Conservation (phyloP, 2,329 filamentous ascomycete genomes). For the Hypoxylon sp. region DNA sequence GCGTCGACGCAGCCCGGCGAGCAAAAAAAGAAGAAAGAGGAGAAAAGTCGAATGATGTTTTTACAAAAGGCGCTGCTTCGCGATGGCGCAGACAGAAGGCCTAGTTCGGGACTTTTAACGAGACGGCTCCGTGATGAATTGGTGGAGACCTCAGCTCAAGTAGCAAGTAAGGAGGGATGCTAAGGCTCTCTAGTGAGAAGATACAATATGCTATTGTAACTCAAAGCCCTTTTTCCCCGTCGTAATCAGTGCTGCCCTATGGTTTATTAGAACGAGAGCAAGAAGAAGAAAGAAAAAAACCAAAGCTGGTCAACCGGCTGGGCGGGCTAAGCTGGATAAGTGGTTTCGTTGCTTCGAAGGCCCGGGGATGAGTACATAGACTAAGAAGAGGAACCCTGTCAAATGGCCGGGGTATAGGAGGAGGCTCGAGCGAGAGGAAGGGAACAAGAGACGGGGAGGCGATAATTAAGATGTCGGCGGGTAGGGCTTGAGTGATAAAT, state of each 20-base stretch:
- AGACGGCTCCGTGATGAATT: conserved; percentile 22
- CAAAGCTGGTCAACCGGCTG: conserved; percentile 12
- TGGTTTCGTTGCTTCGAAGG: conserved; percentile 34
- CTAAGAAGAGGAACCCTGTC: conserved; percentile 30
- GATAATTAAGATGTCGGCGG: conserved; percentile 19
- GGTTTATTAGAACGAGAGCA: conserved; percentile 10
- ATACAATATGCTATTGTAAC: conserved; percentile 10
- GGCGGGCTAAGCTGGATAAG: conserved; percentile 18
- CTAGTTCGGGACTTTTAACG: conserved; percentile 26
- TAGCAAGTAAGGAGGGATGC: not conserved
- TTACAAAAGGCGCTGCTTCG: conserved; percentile 20
- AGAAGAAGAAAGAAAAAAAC: conserved; percentile 15
- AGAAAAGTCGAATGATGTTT: conserved; percentile 18
- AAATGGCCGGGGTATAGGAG: conserved; percentile 17
- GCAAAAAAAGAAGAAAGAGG: conserved; percentile 2
- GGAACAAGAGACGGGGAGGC: conserved; percentile 15
- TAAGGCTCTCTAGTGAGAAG: not conserved
- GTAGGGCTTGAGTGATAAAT: conserved; percentile 34
- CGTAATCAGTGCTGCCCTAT: conserved; percentile 11
- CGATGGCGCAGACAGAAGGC: conserved; percentile 15
- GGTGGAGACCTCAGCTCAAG: conserved; percentile 24
- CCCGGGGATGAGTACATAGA: conserved; percentile 33
- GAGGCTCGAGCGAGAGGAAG: conserved; percentile 33
- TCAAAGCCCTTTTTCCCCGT: conserved; percentile 11
- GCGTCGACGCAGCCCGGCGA: too few relatives aligned